A percentile compares a stretch with the other conserved stretches of the same genome.
Evolutionary conservation across 257 asterid genomes (phyloP).

Genomic region (Anisodus tanguticus): DNA sequence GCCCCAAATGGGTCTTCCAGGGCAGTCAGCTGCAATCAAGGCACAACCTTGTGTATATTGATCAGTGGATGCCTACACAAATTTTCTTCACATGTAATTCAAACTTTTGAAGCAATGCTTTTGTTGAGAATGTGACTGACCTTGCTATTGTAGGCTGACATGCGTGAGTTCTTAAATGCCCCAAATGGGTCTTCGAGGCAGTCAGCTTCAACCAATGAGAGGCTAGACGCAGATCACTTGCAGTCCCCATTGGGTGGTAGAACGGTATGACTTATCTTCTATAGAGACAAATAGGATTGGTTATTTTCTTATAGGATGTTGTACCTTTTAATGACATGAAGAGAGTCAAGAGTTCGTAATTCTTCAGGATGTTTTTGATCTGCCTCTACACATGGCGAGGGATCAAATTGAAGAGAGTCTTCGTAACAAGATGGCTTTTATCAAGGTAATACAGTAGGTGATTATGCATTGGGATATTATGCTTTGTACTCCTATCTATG

Average conservation of each 20-base stretch:
- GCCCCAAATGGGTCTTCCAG: conserved; percentile 71
- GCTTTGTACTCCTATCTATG: conserved; percentile 17
- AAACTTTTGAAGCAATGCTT: conserved; percentile 11
- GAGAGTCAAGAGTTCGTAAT: conserved; percentile 29
- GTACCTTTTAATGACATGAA: conserved; percentile 32
- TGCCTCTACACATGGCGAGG: conserved; percentile 92
- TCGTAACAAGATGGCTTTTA: conserved; percentile 78
- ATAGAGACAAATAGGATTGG: not conserved
- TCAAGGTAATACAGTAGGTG: conserved; percentile 59
- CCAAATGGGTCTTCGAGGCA: conserved; percentile 74
- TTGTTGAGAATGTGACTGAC: conserved; percentile 13
- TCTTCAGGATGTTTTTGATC: conserved; percentile 79
- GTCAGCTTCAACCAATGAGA: conserved; percentile 60
- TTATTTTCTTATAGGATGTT: conserved; percentile 28
- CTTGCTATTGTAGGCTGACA: conserved; percentile 63
- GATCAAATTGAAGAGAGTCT: conserved; percentile 92
- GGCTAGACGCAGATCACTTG: conserved; percentile 68
- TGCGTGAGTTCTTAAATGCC: conserved; percentile 93
- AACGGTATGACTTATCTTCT: conserved; percentile 61
- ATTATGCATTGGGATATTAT: not conserved
- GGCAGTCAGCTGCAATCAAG: conserved; percentile 60
- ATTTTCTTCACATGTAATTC: not conserved
- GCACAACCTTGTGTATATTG: conserved; percentile 10
- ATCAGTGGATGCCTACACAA: not conserved
- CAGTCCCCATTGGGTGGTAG: conserved; percentile 93